These are phyloP conservation scores for Talaromyces verruculosus DNA, from an alignment of 2,329 filamentous ascomycete genomes.

Conservation along the genomic window DNA sequence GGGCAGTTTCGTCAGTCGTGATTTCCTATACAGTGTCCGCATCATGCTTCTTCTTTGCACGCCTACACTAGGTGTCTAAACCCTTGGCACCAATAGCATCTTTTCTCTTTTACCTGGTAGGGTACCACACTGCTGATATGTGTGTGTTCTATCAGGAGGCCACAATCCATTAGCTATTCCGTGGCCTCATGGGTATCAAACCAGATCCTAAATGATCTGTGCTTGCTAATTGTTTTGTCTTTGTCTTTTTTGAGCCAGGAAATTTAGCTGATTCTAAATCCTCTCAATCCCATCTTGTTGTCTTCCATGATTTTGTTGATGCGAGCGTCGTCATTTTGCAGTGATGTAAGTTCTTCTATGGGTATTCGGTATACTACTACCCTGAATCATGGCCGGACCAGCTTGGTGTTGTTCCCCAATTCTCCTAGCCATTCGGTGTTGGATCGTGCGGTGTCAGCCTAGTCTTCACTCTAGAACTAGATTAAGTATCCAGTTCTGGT, in stretches of 20 bases:
- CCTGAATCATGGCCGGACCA: conserved; percentile 26
- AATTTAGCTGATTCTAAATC: neutral
- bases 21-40: neutral
- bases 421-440: conserved; percentile 1
- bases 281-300: neutral
- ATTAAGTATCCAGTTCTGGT: too few species aligned
- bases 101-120: too few species aligned
- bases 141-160: neutral
- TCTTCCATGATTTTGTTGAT: neutral
- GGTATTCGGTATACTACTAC: conserved; percentile 26
- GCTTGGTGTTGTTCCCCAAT: conserved; percentile 23
- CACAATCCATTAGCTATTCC: neutral
- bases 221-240: neutral
- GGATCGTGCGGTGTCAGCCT: too few species aligned
- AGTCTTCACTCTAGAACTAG: too few species aligned
- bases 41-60: neutral
- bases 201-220: neutral
- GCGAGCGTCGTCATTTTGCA: neutral
- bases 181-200: neutral
- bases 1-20: neutral
- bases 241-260: neutral
- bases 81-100: neutral
- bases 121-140: neutral
- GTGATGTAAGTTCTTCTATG: conserved; percentile 24
- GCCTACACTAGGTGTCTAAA: neutral